Conservation (phyloP, 1,284 basidiomycete species). For the Marasmius tenuissimus region DNA sequence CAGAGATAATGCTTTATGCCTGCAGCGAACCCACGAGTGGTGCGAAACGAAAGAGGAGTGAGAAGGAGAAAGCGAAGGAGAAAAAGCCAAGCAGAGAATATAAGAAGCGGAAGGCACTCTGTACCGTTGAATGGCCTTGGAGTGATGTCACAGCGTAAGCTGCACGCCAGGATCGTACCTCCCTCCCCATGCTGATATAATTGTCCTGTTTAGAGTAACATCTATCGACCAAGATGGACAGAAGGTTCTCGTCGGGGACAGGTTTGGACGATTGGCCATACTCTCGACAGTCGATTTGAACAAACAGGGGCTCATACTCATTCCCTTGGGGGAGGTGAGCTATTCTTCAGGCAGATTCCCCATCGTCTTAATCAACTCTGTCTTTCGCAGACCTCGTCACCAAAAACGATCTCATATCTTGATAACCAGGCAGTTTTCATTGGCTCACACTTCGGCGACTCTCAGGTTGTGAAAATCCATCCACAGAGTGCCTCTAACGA, state of each 20-base stretch:
- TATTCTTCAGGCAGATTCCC: not conserved
- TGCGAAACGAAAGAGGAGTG: constrained; percentile 48
- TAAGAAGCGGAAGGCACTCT: constrained; percentile 51
- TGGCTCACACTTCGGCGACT: constrained; percentile 83
- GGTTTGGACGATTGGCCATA: constrained; percentile 72
- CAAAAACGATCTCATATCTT: constrained; percentile 79
- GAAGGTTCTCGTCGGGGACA: constrained; percentile 72
- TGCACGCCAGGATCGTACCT: not conserved
- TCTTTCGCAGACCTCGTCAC: constrained; percentile 65
- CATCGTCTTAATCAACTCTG: not conserved
- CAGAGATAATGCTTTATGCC: constrained; percentile 61
- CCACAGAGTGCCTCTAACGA: constrained; percentile 40
- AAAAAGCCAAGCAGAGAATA: constrained; percentile 58
- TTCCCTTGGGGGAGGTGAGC: constrained; percentile 75
- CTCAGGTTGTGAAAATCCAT: constrained; percentile 69
- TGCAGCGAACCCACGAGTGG: constrained; percentile 48
- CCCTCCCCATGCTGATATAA: not conserved
- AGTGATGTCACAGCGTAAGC: constrained; percentile 62
- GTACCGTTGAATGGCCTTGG: constrained; percentile 71
- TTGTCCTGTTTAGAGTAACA: constrained; percentile 8
- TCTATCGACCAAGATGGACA: constrained; percentile 53
- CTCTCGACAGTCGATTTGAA: constrained; percentile 54
- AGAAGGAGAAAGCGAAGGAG: constrained; percentile 42
- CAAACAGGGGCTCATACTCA: constrained; percentile 50
- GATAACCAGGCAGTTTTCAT: constrained; percentile 75